A percentile compares a stretch with the other conserved stretches of the same genome.
These are phyloP conservation scores for Arabidopsis arenosa DNA, from an alignment of 345 rosid genomes.

Conservation along the genomic window DNA sequence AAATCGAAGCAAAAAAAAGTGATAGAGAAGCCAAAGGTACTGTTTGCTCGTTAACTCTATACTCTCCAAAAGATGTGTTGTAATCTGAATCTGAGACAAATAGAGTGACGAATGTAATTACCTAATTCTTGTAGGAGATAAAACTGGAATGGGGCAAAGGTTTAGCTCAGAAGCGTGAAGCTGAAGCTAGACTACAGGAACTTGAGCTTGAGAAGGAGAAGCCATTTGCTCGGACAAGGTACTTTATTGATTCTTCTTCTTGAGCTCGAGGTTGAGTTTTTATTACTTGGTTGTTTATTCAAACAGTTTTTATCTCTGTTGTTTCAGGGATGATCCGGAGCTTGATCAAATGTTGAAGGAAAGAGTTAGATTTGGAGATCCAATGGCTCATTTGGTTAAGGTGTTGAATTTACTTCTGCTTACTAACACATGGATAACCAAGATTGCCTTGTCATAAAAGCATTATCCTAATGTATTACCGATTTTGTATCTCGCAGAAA, in stretches of 20 bases:
- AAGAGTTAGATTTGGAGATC: constrained; percentile 87
- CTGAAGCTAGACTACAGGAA: constrained; percentile 73
- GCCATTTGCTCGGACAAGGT: constrained; percentile 95
- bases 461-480: not conserved
- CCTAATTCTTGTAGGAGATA: constrained; percentile 59
- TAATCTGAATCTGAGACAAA: constrained; percentile 5
- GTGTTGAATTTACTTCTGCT: constrained; percentile 43
- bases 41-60: constrained; percentile 24
- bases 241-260: constrained; percentile 22
- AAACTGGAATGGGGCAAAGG: constrained; percentile 99
- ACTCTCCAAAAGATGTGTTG: not conserved
- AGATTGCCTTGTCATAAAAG: not conserved
- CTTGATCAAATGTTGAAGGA: constrained; percentile 84
- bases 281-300: constrained; percentile 27
- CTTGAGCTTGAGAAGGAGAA: constrained; percentile 83
- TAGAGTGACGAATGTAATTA: constrained; percentile 14
- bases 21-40: constrained; percentile 83
- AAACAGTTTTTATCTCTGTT: not conserved
- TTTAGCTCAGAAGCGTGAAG: constrained; percentile 90
- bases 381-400: constrained; percentile 97
- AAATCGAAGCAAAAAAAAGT: constrained; percentile 60
- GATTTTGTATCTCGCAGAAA: constrained; percentile 52
- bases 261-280: constrained; percentile 12
- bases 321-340: constrained; percentile 87
- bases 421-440: constrained; percentile 9